Evolutionary conservation across 441 rosid genomes (phyloP).

Genomic region (Daphne laureola): DNA sequence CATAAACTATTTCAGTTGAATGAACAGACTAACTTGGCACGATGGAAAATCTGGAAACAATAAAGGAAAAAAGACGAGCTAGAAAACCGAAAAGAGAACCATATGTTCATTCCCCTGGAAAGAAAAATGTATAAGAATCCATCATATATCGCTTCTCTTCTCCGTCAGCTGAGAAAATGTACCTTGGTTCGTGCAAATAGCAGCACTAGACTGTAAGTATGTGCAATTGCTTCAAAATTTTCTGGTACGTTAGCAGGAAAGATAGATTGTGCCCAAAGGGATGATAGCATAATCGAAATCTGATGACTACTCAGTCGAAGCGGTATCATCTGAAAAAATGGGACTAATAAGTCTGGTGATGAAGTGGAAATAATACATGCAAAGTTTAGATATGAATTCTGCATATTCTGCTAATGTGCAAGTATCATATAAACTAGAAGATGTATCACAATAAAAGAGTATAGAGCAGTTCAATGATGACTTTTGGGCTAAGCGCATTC

Average conservation of each 20-base stretch:
- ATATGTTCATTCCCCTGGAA: too few species aligned
- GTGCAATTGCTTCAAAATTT: conserved; percentile 91
- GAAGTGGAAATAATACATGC: too few species aligned
- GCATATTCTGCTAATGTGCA: too few species aligned
- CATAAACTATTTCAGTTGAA: too few species aligned
- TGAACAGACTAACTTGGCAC: too few species aligned
- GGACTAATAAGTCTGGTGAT: conserved; percentile 2
- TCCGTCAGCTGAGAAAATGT: conserved; percentile 3
- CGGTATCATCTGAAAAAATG: conserved; percentile 44
- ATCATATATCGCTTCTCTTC: not conserved
- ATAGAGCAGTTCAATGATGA: too few species aligned
- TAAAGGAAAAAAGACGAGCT: not conserved
- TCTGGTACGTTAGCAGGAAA: conserved; percentile 73
- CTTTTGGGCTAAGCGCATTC: too few species aligned
- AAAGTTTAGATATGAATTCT: too few species aligned
- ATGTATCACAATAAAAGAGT: too few species aligned
- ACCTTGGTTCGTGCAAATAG: conserved; percentile 78
- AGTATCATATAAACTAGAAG: too few species aligned
- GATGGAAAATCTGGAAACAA: too few species aligned
- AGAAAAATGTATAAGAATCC: not conserved
- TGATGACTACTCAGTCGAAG: conserved; percentile 87
- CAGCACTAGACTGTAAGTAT: conserved; percentile 71
- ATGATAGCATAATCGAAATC: conserved; percentile 74
- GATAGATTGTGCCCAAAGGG: conserved; percentile 90
- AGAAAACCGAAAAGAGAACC: not conserved